These are phyloP conservation scores for Cubamyces lactineus DNA, from an alignment of 768 basidiomycete genomes.

Conservation along the genomic window DNA sequence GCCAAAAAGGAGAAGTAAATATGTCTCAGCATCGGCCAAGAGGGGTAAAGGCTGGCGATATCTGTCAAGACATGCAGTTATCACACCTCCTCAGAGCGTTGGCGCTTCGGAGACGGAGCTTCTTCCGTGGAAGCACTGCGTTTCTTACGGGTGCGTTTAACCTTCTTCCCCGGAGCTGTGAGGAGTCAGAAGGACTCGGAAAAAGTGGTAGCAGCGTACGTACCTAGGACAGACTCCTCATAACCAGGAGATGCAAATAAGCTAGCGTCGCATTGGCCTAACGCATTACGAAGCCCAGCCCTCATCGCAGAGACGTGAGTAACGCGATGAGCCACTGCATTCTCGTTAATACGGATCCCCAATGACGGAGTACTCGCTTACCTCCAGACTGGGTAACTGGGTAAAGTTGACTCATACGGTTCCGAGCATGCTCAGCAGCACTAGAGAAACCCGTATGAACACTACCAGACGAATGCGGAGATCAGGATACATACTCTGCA, in stretches of 20 bases:
- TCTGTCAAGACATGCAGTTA: too few species aligned
- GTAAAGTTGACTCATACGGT: constrained; percentile 23
- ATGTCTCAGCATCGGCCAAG: too few species aligned
- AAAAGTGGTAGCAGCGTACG: not conserved
- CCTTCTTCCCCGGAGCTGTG: not conserved
- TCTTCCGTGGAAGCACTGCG: not conserved
- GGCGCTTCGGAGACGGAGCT: not conserved
- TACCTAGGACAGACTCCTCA: constrained; percentile 15
- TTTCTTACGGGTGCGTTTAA: constrained; percentile 22
- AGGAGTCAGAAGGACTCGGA: not conserved
- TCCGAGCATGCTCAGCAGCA: constrained; percentile 12
- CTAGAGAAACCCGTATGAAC: not conserved
- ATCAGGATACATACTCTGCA: constrained; percentile 27
- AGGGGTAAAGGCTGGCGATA: too few species aligned
- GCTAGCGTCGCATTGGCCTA: constrained; percentile 14
- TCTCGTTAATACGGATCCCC: not conserved
- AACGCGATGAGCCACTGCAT: constrained; percentile 12
- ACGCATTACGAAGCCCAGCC: not conserved
- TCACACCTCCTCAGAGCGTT: constrained; percentile 8
- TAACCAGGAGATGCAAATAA: constrained; percentile 20
- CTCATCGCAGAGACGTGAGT: not conserved
- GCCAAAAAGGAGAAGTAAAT: too few species aligned
- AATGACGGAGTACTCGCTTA: not conserved
- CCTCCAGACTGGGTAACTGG: constrained; percentile 10
- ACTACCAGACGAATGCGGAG: not conserved